A percentile compares a stretch with the other conserved stretches of the same genome.
phyloP scores from a whole-genome alignment of 1,139 yeast genomes.

The Suhomyces wounanorum region DNA sequence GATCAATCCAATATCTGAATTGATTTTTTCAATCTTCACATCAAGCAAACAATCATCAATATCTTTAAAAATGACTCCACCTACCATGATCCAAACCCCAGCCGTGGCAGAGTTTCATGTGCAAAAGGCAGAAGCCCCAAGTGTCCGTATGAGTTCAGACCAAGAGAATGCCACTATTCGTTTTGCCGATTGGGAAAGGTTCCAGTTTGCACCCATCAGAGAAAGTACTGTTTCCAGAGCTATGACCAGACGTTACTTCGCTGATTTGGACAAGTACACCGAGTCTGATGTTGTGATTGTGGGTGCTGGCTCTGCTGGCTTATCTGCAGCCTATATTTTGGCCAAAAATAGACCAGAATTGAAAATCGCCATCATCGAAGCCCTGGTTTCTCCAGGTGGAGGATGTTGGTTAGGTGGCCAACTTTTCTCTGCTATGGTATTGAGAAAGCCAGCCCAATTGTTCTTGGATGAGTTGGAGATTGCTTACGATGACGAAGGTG shows the following conservation, averaged over 20 bases:
- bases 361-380: conserved; percentile 74
- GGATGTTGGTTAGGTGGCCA: conserved; percentile 86
- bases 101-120: conserved; percentile 9
- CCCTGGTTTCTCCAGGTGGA: conserved; percentile 77
- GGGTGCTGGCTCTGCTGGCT: conserved; percentile 81
- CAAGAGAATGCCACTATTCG: conserved; percentile 19
- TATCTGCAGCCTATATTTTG: conserved; percentile 71
- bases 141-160: conserved; percentile 12
- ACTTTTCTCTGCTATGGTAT: conserved; percentile 74
- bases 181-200: conserved; percentile 65
- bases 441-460: conserved; percentile 74
- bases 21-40: too few relatives aligned
- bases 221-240: conserved; percentile 84
- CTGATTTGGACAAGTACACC: conserved; percentile 71
- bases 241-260: conserved; percentile 75
- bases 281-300: conserved; percentile 75
- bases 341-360: conserved; percentile 77
- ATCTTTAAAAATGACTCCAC: conserved; percentile 32
- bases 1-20: too few relatives aligned
- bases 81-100: conserved; percentile 34
- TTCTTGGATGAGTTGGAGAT: conserved; percentile 67
- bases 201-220: conserved; percentile 70
- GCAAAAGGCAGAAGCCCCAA: conserved; percentile 2
- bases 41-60: too few relatives aligned
- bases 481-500: conserved; percentile 77